Base-by-base conservation (phyloP, 768 basidiomycete species). In the Lactifluus volemus region DNA sequence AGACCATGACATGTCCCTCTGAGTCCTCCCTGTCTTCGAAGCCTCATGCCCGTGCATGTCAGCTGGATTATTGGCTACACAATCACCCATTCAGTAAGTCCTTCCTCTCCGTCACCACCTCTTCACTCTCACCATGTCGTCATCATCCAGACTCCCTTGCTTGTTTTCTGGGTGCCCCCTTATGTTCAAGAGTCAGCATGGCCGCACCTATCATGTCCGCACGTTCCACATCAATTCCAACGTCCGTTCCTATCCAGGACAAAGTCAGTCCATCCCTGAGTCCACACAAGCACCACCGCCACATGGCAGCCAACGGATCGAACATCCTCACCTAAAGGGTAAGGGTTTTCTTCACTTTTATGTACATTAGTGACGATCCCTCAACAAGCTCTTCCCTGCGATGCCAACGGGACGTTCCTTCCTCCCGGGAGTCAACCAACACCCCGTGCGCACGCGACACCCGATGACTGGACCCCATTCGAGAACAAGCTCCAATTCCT, bases 401-500 rank as follows among this genome's bases (percentile, higher is more conserved):
- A 61, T 21, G 0, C 7, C 1, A 25, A 55, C 4, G 63, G 65
- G 5, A 38, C 52, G 4, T 49, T 42, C 38, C 39, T 67, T 7
- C 56, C 41, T 4, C 29, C 36, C 0, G 47, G 39, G 12, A 30
- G 54, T 4, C 55, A 48, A 10, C 63, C 65, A 7, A 48, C 57
- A 11, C 57, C 60, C 5, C 58, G 39, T 4, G 30, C 15, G 2
- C 32, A 5, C 0, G 5, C 39, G 30, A 4, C 8, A 3, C 42
- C 5, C 15, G 59, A 54, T 10, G 63, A 66, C 15, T 71, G 68
- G 68, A 29, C 44, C 2, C 70, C 71, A 3, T 72, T 64, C 29
- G 10, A 55, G 0, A 54, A 30, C 11, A 58, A 68, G 2, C 17
- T 64, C 4, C 63, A 68, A 45, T 72, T 71, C 38, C 63, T 65